Conservation (phyloP, 83 land plant species). For the Thuja plicata region DNA sequence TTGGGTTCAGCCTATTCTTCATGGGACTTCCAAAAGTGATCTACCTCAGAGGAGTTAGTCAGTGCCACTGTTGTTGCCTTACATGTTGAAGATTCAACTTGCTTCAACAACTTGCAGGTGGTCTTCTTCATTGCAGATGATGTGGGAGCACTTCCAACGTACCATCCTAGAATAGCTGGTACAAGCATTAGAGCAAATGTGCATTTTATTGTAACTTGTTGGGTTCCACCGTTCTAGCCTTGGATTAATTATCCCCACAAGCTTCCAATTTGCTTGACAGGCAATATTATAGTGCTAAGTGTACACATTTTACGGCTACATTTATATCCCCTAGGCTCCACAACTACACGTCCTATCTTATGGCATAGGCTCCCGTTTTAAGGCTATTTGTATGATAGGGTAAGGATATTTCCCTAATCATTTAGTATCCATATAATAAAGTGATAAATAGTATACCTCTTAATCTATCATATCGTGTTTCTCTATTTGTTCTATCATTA, state of each 20-base stretch:
- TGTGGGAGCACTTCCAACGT: not conserved
- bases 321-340: not conserved
- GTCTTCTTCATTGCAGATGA: not conserved
- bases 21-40: not conserved
- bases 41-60: not conserved
- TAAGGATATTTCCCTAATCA: not conserved
- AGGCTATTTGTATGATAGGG: not conserved
- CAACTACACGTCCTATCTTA: not conserved
- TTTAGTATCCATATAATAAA: not conserved
- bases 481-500: not conserved
- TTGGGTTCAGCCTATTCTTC: not conserved
- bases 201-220: not conserved
- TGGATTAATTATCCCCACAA: not conserved
- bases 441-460: not conserved
- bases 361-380: not conserved
- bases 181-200: not conserved
- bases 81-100: not conserved
- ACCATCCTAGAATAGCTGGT: not conserved
- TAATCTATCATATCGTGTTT: not conserved
- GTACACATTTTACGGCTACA: not conserved
- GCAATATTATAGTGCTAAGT: no score
- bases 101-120: not conserved
- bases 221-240: not conserved
- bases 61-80: not conserved
- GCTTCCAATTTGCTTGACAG: not conserved